Evolutionary conservation across 2,329 filamentous ascomycete genomes (phyloP), one percentile per base, ranked within the genome.

Genomic region (Aspergillus hortae): DNA sequence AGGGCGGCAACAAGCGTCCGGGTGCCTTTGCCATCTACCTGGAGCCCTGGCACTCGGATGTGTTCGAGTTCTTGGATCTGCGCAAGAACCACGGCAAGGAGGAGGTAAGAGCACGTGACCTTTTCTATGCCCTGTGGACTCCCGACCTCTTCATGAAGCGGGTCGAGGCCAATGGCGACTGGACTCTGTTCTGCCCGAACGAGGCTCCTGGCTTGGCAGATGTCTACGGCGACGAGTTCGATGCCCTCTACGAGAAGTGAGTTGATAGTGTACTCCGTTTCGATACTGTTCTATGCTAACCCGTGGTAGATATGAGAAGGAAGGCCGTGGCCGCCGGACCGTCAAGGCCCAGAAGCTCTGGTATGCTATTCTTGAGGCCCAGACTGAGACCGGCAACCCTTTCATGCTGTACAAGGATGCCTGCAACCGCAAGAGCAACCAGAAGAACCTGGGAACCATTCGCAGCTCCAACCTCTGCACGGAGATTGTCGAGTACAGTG

Each of bases 351-450:
- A 99, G 81, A 99, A 99, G 83, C 87, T 99, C 53, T 99, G 94
- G 94, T 97, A 97, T 71, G 91, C 92, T 61, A 96, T 99, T 60
- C 84, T 99, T 44, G 94, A 99, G 78, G 90, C 94, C 46, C 94
- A 99, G 79, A 97, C 92, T 32, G 94, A 99, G 84, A 99, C 94
- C 43, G 94, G 94, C 64, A 97, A 95, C 76, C 94, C 94, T 45
- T 99, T 96, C 78, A 99, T 99, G 90, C 86, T 97, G 55, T 99
- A 99, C 86, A 99, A 99, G 82, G 94, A 99, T 76, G 83, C 87
- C 67, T 92, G 89, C 85, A 99, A 99, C 84, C 86, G 86, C 73
- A 99, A 99, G 88, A 96, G 92, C 82, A 99, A 99, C 84, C 94
- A 99, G 80, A 97, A 99, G 87, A 99, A 99, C 77, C 82, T 99